Conservation (phyloP, 2,329 filamentous ascomycete genomes). For the Chaetothyriales sp. region DNA sequence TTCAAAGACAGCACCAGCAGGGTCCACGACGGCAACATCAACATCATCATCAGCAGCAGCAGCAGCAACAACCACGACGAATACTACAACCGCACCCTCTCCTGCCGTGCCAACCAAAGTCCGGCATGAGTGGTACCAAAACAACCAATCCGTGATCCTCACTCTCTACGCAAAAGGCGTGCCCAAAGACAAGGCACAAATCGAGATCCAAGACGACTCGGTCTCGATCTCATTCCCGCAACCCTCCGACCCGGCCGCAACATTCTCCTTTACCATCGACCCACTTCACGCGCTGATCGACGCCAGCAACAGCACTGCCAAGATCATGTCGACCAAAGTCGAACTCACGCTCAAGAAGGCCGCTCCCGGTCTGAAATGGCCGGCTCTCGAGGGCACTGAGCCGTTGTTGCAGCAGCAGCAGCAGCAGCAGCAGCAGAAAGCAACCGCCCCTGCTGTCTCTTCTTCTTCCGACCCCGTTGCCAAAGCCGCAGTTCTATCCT, state of each 20-base stretch:
- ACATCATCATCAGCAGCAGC: not conserved
- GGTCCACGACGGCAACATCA: not conserved
- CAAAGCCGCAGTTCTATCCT: slow-evolving; percentile 14
- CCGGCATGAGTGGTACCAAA: slow-evolving; percentile 56
- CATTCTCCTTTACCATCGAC: slow-evolving; percentile 48
- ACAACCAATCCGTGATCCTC: slow-evolving; percentile 43
- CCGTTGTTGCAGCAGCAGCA: slow-evolving; percentile 15
- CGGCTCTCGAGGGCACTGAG: slow-evolving; percentile 36
- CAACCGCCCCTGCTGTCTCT: too few species aligned
- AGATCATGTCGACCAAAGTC: slow-evolving; percentile 61
- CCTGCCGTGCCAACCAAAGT: slow-evolving; percentile 40
- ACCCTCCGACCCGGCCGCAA: slow-evolving; percentile 30
- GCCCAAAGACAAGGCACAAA: slow-evolving; percentile 12
- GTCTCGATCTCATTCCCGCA: slow-evolving; percentile 46
- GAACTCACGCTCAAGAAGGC: slow-evolving; percentile 61
- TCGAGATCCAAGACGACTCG: slow-evolving; percentile 21
- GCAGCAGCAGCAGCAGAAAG: too few species aligned
- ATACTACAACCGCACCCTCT: slow-evolving; percentile 4
- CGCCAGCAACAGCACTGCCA: slow-evolving; percentile 42
- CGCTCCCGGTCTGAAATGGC: slow-evolving; percentile 52
- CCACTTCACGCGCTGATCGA: slow-evolving; percentile 55
- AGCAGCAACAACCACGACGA: not conserved
- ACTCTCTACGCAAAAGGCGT: slow-evolving; percentile 53
- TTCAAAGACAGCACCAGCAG: not conserved
- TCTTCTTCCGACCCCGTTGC: slow-evolving; percentile 7